Conservation (phyloP, 331 rosid species). For the Acacia pycnantha region DNA sequence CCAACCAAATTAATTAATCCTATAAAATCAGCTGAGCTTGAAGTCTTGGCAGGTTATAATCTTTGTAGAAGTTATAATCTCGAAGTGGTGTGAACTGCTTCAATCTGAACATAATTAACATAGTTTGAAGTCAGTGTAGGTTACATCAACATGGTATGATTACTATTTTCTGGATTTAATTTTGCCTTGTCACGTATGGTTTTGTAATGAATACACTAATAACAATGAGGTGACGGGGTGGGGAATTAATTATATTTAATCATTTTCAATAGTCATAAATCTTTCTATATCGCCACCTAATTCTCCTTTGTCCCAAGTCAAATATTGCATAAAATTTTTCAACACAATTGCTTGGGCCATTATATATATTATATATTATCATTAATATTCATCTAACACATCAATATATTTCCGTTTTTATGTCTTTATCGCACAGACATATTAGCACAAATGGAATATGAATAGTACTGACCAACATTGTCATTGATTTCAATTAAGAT, state of each 20-base stretch:
- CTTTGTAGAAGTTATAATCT: not conserved
- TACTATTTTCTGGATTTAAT: not conserved
- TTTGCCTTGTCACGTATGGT: not conserved
- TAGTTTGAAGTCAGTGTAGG: not conserved
- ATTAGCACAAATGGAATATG: not conserved
- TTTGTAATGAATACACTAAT: not conserved
- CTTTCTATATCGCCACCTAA: constrained; percentile 57
- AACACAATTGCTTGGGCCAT: not conserved
- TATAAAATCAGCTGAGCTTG: not conserved
- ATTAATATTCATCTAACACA: not conserved
- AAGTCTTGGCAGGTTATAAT: not conserved
- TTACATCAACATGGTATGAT: not conserved
- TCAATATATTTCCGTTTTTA: constrained; percentile 4
- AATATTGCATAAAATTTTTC: not conserved
- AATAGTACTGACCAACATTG: not conserved
- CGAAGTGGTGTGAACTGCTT: not conserved
- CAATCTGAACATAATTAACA: not conserved
- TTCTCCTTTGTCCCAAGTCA: constrained; percentile 18
- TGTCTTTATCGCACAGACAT: constrained; percentile 17
- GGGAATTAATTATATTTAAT: constrained; percentile 3
- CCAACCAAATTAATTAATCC: not conserved
- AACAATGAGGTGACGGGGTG: not conserved
- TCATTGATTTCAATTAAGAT: not conserved
- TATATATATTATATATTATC: not conserved
- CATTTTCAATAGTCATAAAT: constrained; percentile 16